Percentiles rank a stretch among this genome's conserved stretches.
These are phyloP conservation scores for Kitagawia praeruptora DNA, from an alignment of 129 eudicot genomes.

Conservation along the genomic window DNA sequence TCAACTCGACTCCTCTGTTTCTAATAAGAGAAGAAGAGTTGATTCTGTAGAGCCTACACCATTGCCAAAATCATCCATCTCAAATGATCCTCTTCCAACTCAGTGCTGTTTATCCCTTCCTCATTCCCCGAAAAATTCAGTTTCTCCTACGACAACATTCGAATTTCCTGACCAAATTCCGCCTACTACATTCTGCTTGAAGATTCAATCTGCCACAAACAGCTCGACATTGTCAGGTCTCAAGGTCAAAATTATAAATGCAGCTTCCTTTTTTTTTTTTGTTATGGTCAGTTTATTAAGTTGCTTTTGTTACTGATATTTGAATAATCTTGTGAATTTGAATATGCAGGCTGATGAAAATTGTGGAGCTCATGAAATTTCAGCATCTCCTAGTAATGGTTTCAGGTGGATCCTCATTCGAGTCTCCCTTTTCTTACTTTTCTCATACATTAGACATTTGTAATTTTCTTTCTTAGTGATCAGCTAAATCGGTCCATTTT, in stretches of 20 bases:
- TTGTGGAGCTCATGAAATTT: constrained; percentile 42
- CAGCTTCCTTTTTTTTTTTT: neutral
- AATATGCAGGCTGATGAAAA: constrained; percentile 35
- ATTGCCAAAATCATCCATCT: neutral
- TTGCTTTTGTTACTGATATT: constrained; percentile 4
- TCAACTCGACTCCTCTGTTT: constrained; percentile 21
- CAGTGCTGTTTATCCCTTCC: constrained; percentile 12
- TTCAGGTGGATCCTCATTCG: constrained; percentile 46
- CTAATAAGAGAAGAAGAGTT: constrained; percentile 26
- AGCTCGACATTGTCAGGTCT: constrained; percentile 26
- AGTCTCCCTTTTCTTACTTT: neutral
- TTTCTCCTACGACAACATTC: constrained; percentile 25
- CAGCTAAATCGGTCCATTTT: constrained; percentile 15
- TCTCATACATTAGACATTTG: neutral
- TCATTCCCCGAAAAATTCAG: constrained; percentile 11
- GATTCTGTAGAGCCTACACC: constrained; percentile 6
- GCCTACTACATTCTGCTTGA: constrained; percentile 15
- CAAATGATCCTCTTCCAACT: constrained; percentile 17
- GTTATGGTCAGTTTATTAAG: neutral
- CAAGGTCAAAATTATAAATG: constrained; percentile 24
- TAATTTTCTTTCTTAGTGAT: neutral
- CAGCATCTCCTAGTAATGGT: constrained; percentile 27
- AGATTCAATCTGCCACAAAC: constrained; percentile 17
- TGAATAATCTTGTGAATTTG: neutral
- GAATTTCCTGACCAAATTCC: constrained; percentile 18